Base-by-base conservation (phyloP, 257 asterid species). In the Gentiana dahurica region DNA sequence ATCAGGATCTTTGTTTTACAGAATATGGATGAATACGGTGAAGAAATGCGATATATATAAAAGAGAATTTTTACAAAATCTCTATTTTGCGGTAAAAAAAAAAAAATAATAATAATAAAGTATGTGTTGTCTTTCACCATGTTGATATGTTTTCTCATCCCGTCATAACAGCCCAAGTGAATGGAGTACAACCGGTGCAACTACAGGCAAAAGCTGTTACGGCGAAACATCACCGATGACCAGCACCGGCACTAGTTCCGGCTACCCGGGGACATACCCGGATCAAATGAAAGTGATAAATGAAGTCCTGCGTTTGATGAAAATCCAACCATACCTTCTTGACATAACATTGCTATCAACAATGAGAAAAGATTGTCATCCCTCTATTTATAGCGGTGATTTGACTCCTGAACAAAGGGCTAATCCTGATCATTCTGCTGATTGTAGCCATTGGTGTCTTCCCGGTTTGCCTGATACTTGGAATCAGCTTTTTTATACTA, bases 391-490 rank as follows among this genome's bases (percentile, higher is more conserved):
- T 59, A 83, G 87, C 45, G 98, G 98, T 0, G 95, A 78, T 67
- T 73, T 87, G 12, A 79, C 83, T 0, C 75, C 94, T 1, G 86
- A 34, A 12, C 89, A 85, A 58, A 80, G 85, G 61, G 89, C 94
- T 15, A 85, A 83, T 68, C 97, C 98, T 2, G 94, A 90, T 65
- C 95, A 70, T 58, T 81, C 86, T 8, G 80, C 95, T 34, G 98
- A 91, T 53, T 91, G 98, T 37, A 91, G 97, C 69, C 98, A 91
- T 67, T 91, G 98, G 98, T 91, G 98, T 58, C 85, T 91, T 45
- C 98, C 97, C 35, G 98, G 98, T 55, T 54, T 91, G 75, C 98
- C 98, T 0, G 98, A 87, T 58, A 91, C 98, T 36, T 87, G 98
- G 98, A 91, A 91, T 74, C 94, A 91, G 34, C 80, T 91, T 3